phyloP scores from a whole-genome alignment of 2,329 filamentous ascomycete species.

The Chaetomium sp. region DNA sequence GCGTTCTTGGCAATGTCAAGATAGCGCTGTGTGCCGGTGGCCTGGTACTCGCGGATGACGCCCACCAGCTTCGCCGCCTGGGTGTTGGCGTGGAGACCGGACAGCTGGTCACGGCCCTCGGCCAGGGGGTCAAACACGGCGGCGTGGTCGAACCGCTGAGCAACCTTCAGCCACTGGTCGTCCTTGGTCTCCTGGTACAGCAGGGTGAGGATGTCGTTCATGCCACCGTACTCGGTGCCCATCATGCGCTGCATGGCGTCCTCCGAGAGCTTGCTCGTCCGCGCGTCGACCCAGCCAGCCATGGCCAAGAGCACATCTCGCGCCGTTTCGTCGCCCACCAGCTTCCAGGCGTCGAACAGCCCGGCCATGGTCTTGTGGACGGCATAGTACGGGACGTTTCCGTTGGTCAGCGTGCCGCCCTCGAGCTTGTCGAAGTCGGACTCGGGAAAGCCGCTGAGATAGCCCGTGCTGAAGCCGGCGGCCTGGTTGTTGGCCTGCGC shows the following conservation, averaged over 20 bases:
- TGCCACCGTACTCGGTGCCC: conserved; percentile 46
- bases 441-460: conserved; percentile 47
- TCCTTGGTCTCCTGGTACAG: conserved; percentile 42
- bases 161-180: conserved; percentile 39
- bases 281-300: conserved; percentile 42
- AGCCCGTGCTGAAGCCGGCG: conserved; percentile 39
- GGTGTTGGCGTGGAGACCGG: conserved; percentile 47
- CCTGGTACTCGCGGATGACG: conserved; percentile 41
- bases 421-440: conserved; percentile 43
- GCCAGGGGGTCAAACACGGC: conserved; percentile 42
- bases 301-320: conserved; percentile 38
- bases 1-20: conserved; percentile 44
- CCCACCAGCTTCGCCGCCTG: conserved; percentile 50
- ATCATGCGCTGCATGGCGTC: conserved; percentile 43
- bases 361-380: conserved; percentile 50
- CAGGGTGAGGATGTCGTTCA: conserved; percentile 46
- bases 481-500: conserved; percentile 45
- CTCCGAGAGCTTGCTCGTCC: conserved; percentile 37
- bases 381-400: conserved; percentile 48
- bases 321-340: conserved; percentile 37
- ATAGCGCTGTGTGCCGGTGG: conserved; percentile 39
- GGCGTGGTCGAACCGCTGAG: conserved; percentile 45
- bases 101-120: conserved; percentile 37
- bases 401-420: conserved; percentile 36
- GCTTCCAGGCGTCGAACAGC: conserved; percentile 43